Evolutionary conservation across 371 early-diverging fungal genomes (phyloP).

Genomic region (Saksenaea oblongispora): DNA sequence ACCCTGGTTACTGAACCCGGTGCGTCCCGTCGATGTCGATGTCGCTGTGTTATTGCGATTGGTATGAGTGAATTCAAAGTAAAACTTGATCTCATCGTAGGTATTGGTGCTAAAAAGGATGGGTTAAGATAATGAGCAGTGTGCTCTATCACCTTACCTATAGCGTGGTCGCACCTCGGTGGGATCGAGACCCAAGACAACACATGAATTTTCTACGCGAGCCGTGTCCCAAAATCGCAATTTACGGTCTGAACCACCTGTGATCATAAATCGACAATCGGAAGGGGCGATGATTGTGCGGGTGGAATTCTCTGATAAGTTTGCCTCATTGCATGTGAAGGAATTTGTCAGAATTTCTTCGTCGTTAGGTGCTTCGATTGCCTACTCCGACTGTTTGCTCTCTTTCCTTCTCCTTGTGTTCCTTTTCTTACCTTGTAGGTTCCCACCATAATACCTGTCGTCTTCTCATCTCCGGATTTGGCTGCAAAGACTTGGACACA

Average conservation of each 20-base stretch:
- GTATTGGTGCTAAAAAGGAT: conserved; percentile 52
- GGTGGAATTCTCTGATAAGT: conserved; percentile 55
- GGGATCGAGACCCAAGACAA: conserved; percentile 68
- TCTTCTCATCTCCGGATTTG: conserved; percentile 60
- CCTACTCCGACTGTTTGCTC: conserved; percentile 13
- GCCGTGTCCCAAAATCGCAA: conserved; percentile 81
- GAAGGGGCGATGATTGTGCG: conserved; percentile 55
- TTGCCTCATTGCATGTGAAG: conserved; percentile 54
- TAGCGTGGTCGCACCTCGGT: conserved; percentile 64
- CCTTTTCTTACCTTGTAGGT: conserved; percentile 44
- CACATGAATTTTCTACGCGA: conserved; percentile 67
- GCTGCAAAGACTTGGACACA: conserved; percentile 76
- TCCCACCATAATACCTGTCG: conserved; percentile 45
- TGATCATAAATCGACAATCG: conserved; percentile 69
- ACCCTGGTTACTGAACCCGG: conserved; percentile 13
- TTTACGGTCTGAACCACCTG: conserved; percentile 82
- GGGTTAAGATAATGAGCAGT: background rate
- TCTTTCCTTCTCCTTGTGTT: background rate
- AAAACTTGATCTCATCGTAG: conserved; percentile 54
- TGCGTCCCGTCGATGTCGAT: conserved; percentile 15
- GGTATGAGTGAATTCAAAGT: conserved; percentile 53
- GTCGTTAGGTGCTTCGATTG: conserved; percentile 55
- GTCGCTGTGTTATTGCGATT: conserved; percentile 21
- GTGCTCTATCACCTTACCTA: conserved; percentile 31
- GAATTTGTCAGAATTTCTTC: conserved; percentile 51